Percentiles rank a stretch among this genome's conserved stretches.
Evolutionary conservation across 2,329 filamentous ascomycete genomes (phyloP).

Genomic region (Tolypocladium capitatum): DNA sequence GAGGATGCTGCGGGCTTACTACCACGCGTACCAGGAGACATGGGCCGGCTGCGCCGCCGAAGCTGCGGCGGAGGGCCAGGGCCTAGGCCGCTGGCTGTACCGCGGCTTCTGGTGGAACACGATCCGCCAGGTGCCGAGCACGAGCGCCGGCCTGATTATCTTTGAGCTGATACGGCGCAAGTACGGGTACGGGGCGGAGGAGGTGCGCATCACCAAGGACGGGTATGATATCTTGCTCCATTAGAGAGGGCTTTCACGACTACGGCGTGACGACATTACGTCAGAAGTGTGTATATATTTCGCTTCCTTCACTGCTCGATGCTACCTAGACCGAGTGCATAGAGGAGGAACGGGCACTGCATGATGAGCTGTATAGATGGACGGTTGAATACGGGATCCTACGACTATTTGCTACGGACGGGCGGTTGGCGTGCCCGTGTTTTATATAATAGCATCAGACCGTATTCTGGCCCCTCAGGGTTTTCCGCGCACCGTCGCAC

Average conservation of each 20-base stretch:
- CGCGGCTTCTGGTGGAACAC: slow-evolving; percentile 60
- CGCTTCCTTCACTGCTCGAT: neutral
- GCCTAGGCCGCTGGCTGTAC: slow-evolving; percentile 52
- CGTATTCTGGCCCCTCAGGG: too few relatives aligned
- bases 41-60: slow-evolving; percentile 45
- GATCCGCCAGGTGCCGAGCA: slow-evolving; percentile 62
- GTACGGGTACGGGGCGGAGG: slow-evolving; percentile 50
- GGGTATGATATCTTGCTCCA: slow-evolving; percentile 57
- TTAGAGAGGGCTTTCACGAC: slow-evolving; percentile 3
- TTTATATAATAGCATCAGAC: neutral
- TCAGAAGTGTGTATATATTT: neutral
- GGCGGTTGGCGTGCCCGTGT: neutral
- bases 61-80: slow-evolving; percentile 41
- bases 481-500: too few relatives aligned
- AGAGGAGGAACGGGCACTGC: neutral
- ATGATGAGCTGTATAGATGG: neutral
- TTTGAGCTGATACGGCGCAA: slow-evolving; percentile 65
- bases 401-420: neutral
- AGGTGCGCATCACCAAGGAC: slow-evolving; percentile 51
- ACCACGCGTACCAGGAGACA: slow-evolving; percentile 57
- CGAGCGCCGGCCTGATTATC: slow-evolving; percentile 63
- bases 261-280: neutral
- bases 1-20: slow-evolving; percentile 51
- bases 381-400: neutral
- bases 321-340: neutral